These are phyloP conservation scores for Iberis pinnata DNA, from an alignment of 345 rosid species.

Conservation along the genomic window DNA sequence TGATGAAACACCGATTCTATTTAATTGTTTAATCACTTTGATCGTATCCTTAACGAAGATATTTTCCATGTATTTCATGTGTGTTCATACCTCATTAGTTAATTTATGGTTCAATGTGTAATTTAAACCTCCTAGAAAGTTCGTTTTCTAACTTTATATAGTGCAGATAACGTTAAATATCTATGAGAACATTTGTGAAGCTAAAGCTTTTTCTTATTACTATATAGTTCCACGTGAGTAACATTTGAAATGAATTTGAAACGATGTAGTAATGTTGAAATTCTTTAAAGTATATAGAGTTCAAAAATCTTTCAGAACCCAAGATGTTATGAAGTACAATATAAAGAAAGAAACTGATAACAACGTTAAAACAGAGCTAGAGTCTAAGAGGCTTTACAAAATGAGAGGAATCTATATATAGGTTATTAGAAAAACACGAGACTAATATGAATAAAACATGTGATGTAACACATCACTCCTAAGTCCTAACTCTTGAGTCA, in stretches of 20 bases:
- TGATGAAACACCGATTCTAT: conserved; percentile 22
- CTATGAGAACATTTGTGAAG: conserved; percentile 9
- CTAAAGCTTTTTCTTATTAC: not conserved
- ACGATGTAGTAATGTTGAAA: conserved; percentile 4
- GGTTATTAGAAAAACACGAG: not conserved
- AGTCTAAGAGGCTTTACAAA: not conserved
- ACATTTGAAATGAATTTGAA: conserved; percentile 14
- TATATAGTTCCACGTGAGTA: conserved; percentile 20
- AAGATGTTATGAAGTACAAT: conserved; percentile 19
- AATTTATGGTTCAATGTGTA: conserved; percentile 5
- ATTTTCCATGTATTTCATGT: conserved; percentile 20
- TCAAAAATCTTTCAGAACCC: conserved; percentile 26
- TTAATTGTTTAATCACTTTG: conserved; percentile 14
- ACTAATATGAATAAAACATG: conserved; percentile 6
- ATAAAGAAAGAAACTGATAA: conserved; percentile 10
- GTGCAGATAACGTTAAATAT: not conserved
- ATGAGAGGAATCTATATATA: not conserved
- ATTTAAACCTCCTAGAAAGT: not conserved
- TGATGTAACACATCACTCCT: conserved; percentile 16
- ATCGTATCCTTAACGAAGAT: conserved; percentile 16
- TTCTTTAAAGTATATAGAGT: conserved; percentile 24
- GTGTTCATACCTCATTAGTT: not conserved
- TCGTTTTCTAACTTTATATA: not conserved
- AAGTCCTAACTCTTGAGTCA: no score
- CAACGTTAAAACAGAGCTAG: conserved; percentile 23